Percentiles rank a stretch among this genome's conserved stretches.
Evolutionary conservation across 2,329 filamentous ascomycete species (phyloP).

Genomic region (Tolypocladium inflatum): DNA sequence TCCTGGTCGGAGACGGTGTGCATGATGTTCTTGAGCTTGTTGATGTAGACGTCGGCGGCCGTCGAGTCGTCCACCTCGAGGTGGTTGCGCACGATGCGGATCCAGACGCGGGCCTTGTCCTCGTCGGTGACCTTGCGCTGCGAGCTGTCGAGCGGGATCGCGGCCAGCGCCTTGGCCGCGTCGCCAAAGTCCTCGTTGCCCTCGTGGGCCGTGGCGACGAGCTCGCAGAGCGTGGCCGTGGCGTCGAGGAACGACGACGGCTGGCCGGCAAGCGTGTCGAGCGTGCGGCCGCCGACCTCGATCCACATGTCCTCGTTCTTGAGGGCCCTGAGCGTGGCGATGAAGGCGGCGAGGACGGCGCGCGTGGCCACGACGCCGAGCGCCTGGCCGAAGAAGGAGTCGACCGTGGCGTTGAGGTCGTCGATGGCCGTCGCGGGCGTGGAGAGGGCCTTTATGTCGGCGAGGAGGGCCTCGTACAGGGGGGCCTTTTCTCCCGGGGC

Average conservation of each 20-base stretch:
- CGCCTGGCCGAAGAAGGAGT: slow-evolving; percentile 56
- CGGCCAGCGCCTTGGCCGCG: slow-evolving; percentile 69
- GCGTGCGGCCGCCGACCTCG: slow-evolving; percentile 64
- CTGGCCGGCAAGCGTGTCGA: slow-evolving; percentile 53
- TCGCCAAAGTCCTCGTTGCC: slow-evolving; percentile 67
- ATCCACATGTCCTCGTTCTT: slow-evolving; percentile 59
- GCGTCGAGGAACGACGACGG: slow-evolving; percentile 72
- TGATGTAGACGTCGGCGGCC: slow-evolving; percentile 76
- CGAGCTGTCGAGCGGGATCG: slow-evolving; percentile 81
- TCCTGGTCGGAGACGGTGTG: slow-evolving; percentile 65
- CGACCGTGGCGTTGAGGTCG: slow-evolving; percentile 59
- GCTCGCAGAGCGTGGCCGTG: slow-evolving; percentile 66
- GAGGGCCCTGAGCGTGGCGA: slow-evolving; percentile 51
- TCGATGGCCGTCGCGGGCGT: slow-evolving; percentile 27
- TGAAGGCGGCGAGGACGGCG: slow-evolving; percentile 58
- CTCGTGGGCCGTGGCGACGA: slow-evolving; percentile 78
- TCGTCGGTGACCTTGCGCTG: slow-evolving; percentile 76
- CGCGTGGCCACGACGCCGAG: slow-evolving; percentile 71
- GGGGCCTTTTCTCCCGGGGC: slow-evolving; percentile 30
- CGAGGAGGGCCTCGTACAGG: slow-evolving; percentile 36
- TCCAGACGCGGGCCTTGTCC: slow-evolving; percentile 78
- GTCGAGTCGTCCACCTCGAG: slow-evolving; percentile 90
- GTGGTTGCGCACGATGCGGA: slow-evolving; percentile 89
- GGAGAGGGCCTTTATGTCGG: slow-evolving; percentile 30
- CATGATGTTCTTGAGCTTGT: slow-evolving; percentile 91